These are phyloP conservation scores for Kodamaea leandrae DNA, from an alignment of 805 yeast genomes.

Conservation along the genomic window DNA sequence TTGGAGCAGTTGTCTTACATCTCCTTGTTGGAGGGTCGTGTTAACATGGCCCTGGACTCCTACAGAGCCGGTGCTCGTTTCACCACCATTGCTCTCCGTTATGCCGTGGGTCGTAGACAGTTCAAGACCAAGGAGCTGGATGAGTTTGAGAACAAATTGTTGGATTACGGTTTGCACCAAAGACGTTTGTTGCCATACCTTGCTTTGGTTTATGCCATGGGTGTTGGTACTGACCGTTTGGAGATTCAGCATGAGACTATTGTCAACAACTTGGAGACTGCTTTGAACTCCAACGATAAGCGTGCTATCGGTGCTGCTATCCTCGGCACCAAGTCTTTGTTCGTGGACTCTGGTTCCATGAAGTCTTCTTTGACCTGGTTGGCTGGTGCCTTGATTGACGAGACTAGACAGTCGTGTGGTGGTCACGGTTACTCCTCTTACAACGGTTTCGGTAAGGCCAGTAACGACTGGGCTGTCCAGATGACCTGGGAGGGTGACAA, in stretches of 20 bases:
- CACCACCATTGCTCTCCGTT: conserved; percentile 43
- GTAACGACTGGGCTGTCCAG: conserved; percentile 47
- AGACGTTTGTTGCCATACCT: conserved; percentile 44
- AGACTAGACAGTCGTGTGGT: conserved; percentile 46
- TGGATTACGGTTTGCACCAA: conserved; percentile 46
- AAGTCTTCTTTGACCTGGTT: conserved; percentile 46
- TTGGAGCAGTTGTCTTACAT: conserved; percentile 45
- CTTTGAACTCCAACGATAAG: conserved; percentile 34
- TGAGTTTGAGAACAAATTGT: conserved; percentile 38
- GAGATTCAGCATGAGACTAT: conserved; percentile 32
- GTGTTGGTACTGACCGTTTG: conserved; percentile 38
- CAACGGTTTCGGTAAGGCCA: conserved; percentile 45
- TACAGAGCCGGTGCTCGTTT: conserved; percentile 42
- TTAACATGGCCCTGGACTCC: conserved; percentile 43
- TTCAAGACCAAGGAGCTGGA: conserved; percentile 33
- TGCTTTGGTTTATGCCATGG: conserved; percentile 39
- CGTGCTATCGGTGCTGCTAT: conserved; percentile 30
- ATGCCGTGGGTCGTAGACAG: conserved; percentile 47
- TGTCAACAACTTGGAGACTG: conserved; percentile 35
- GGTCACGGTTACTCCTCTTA: conserved; percentile 48
- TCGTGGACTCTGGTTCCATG: conserved; percentile 44
- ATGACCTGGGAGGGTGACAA: conserved; percentile 52
- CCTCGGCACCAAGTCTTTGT: conserved; percentile 40
- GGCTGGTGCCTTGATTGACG: conserved; percentile 41
- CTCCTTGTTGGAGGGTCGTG: conserved; percentile 46